Percentiles rank a stretch among this genome's conserved stretches.
Conservation (phyloP, 1,139 yeast genomes). For the Pichia cactophila region DNA sequence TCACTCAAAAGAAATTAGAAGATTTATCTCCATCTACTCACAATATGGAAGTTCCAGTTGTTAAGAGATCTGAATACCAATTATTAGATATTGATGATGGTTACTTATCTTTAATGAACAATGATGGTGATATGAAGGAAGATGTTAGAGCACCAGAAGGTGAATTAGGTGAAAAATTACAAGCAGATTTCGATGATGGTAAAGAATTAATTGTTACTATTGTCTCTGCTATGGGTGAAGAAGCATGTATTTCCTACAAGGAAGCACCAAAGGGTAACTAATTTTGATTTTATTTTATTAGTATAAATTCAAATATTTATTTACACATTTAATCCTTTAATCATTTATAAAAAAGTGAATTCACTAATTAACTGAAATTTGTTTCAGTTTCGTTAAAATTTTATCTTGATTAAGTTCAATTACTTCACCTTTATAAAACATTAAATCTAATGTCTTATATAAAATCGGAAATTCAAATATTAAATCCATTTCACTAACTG, state of each 20-base stretch:
- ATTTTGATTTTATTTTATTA: slow-evolving; percentile 10
- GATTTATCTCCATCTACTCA: slow-evolving; percentile 99
- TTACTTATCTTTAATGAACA: slow-evolving; percentile 92
- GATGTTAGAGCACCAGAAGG: slow-evolving; percentile 98
- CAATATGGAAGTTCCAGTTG: slow-evolving; percentile 99
- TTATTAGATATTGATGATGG: slow-evolving; percentile 98
- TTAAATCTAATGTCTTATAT: slow-evolving; percentile 64
- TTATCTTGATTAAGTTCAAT: slow-evolving; percentile 61
- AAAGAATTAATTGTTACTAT: slow-evolving; percentile 95
- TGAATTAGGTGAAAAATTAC: slow-evolving; percentile 89
- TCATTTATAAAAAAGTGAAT: slow-evolving; percentile 19
- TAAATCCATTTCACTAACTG: slow-evolving; percentile 91
- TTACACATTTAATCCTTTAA: not conserved
- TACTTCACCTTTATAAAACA: slow-evolving; percentile 71
- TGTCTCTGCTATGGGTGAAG: slow-evolving; percentile 98
- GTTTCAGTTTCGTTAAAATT: slow-evolving; percentile 46
- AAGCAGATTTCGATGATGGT: slow-evolving; percentile 92
- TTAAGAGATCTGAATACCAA: slow-evolving; percentile 89
- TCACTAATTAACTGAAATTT: slow-evolving; percentile 22
- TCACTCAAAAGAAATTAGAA: slow-evolving; percentile 99
- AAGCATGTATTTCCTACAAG: slow-evolving; percentile 96
- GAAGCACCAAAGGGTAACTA: slow-evolving; percentile 79
- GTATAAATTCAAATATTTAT: not conserved
- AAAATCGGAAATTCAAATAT: slow-evolving; percentile 75
- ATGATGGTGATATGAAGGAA: slow-evolving; percentile 97